A percentile compares a stretch with the other conserved stretches of the same genome.
These are phyloP conservation scores for Yamadazyma kanchanaburiensis DNA, from an alignment of 1,139 yeast species.

Conservation along the genomic window DNA sequence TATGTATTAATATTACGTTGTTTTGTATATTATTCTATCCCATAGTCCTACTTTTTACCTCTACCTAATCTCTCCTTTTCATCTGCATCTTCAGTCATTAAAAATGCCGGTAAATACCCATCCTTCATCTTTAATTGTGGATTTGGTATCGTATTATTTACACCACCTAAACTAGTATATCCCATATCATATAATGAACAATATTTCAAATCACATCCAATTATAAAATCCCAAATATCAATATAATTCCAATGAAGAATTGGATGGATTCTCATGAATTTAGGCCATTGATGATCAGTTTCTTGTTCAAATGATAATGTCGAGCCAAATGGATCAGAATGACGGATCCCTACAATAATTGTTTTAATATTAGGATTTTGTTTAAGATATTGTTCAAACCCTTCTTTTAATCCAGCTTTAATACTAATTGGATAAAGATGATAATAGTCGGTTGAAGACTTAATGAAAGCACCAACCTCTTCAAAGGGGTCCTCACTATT, in stretches of 20 bases:
- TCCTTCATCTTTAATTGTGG: conserved; percentile 47
- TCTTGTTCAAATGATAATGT: conserved; percentile 51
- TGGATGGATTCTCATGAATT: conserved; percentile 74
- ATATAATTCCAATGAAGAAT: conserved; percentile 77
- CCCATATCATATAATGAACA: conserved; percentile 74
- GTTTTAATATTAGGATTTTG: conserved; percentile 50
- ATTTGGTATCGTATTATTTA: conserved; percentile 60
- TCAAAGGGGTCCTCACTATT: conserved; percentile 66
- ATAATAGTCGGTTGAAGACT: conserved; percentile 37
- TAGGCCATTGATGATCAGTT: conserved; percentile 90
- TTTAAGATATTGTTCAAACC: conserved; percentile 57
- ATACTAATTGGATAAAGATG: conserved; percentile 44
- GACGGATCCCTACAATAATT: conserved; percentile 76
- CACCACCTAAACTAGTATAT: conserved; percentile 80
- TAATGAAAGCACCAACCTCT: conserved; percentile 50
- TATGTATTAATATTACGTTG: conserved; percentile 1
- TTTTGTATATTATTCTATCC: neutral
- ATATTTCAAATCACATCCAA: conserved; percentile 51
- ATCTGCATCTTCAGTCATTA: conserved; percentile 54
- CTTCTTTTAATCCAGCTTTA: conserved; percentile 55
- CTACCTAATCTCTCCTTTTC: conserved; percentile 50
- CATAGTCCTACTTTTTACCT: conserved; percentile 7
- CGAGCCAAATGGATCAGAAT: conserved; percentile 75
- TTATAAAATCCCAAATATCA: conserved; percentile 72
- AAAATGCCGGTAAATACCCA: conserved; percentile 61